Conservation (phyloP, 2,329 filamentous ascomycete genomes). For the Fusarium sp. region DNA sequence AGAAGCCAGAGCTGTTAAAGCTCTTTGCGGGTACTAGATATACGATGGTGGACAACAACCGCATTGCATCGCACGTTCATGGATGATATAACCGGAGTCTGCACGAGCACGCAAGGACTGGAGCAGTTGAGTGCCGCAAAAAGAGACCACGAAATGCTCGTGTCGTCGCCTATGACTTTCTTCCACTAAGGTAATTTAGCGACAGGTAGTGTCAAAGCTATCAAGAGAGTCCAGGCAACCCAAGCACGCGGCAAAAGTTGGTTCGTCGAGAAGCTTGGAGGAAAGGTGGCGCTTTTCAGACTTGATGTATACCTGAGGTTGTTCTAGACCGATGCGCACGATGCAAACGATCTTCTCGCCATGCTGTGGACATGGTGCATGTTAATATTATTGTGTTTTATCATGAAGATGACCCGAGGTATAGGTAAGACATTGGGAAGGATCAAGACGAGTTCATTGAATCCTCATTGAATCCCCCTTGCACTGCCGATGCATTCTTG, state of each 20-base stretch:
- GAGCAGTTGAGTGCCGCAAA: too few species aligned
- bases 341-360: background rate
- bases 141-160: too few species aligned
- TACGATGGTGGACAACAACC: background rate
- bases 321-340: background rate
- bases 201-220: too few species aligned
- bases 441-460: background rate
- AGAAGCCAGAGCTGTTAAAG: background rate
- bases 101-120: background rate
- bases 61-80: background rate
- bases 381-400: background rate
- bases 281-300: background rate
- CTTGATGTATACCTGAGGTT: background rate
- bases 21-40: background rate
- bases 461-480: background rate
- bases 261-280: background rate
- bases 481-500: background rate
- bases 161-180: too few species aligned
- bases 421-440: background rate
- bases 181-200: too few species aligned
- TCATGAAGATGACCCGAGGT: background rate
- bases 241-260: too few species aligned
- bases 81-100: background rate
- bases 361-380: background rate
- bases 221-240: too few species aligned